phyloP scores from a whole-genome alignment of 2,329 filamentous ascomycete species.

The Falciphora oryzae region DNA sequence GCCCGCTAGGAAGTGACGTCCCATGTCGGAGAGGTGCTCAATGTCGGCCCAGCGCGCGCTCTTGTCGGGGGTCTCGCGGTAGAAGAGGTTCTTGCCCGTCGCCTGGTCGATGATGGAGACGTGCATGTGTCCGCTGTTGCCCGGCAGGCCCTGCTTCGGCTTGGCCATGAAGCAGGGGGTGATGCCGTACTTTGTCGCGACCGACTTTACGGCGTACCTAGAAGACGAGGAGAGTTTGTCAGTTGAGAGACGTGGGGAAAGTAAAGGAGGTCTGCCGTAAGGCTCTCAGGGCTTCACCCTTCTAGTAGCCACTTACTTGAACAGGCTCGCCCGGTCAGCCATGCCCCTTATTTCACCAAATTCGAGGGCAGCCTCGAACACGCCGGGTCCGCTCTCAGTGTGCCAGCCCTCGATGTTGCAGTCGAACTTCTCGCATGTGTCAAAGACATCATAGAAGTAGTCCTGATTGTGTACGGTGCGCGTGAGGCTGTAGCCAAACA shows the following conservation, averaged over 20 bases:
- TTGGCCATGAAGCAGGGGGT: constrained; percentile 99
- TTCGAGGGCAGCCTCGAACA: constrained; percentile 91
- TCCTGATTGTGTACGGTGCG: constrained; percentile 84
- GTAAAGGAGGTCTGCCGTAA: background rate
- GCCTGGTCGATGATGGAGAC: constrained; percentile 79
- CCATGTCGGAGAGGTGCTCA: constrained; percentile 75
- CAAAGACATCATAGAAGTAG: constrained; percentile 84
- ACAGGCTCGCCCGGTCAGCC: constrained; percentile 86
- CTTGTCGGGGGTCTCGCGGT: constrained; percentile 64
- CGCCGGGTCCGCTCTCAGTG: constrained; percentile 87
- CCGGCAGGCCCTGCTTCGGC: constrained; percentile 81
- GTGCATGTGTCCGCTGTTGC: constrained; percentile 95
- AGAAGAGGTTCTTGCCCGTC: constrained; percentile 78
- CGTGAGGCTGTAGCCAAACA: constrained; percentile 92
- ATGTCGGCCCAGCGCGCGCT: constrained; percentile 70
- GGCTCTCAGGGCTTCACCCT: too few species aligned
- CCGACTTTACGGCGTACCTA: constrained; percentile 79
- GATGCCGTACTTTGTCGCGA: constrained; percentile 81
- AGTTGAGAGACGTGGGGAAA: background rate
- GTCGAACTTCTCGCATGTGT: constrained; percentile 69
- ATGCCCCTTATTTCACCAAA: constrained; percentile 83
- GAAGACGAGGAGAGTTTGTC: background rate
- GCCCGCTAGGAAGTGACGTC: constrained; percentile 88
- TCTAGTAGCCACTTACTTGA: constrained; percentile 52
- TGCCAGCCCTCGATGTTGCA: constrained; percentile 93